These are phyloP conservation scores for Didymella arachidicola DNA, from an alignment of 2,329 filamentous ascomycete species.

Conservation along the genomic window DNA sequence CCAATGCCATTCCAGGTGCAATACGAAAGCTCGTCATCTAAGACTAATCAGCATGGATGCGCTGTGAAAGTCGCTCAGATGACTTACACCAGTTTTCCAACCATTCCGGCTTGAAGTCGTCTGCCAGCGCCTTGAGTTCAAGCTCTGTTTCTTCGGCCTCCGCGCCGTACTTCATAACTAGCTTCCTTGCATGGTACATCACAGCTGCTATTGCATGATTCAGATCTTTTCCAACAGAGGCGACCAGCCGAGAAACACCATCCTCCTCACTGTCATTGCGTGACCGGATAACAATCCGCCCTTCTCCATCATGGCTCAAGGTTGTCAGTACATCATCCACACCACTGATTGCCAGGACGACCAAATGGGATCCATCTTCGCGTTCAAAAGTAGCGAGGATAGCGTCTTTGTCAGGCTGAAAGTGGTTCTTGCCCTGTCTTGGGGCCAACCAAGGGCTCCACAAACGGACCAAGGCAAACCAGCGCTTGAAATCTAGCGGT, in stretches of 20 bases:
- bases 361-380: slow-evolving; percentile 74
- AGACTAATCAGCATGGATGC: not conserved
- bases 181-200: slow-evolving; percentile 84
- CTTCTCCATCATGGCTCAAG: slow-evolving; percentile 70
- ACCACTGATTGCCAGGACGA: slow-evolving; percentile 80
- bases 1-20: slow-evolving; percentile 98
- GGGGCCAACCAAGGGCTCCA: slow-evolving; percentile 89
- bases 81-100: slow-evolving; percentile 75
- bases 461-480: slow-evolving; percentile 81
- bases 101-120: slow-evolving; percentile 70
- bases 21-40: slow-evolving; percentile 83
- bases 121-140: slow-evolving; percentile 57
- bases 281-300: slow-evolving; percentile 72
- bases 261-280: slow-evolving; percentile 71
- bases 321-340: slow-evolving; percentile 73
- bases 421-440: slow-evolving; percentile 75
- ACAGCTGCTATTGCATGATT: slow-evolving; percentile 79
- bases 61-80: not conserved
- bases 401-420: slow-evolving; percentile 78
- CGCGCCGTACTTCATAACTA: slow-evolving; percentile 60
- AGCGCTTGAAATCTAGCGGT: slow-evolving; percentile 71
- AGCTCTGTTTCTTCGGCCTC: slow-evolving; percentile 54
- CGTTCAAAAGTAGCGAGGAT: slow-evolving; percentile 81
- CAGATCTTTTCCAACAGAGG: slow-evolving; percentile 74
- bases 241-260: slow-evolving; percentile 69